phyloP scores from a whole-genome alignment of 1,284 basidiomycete species.

The Pterulicium gracile region DNA sequence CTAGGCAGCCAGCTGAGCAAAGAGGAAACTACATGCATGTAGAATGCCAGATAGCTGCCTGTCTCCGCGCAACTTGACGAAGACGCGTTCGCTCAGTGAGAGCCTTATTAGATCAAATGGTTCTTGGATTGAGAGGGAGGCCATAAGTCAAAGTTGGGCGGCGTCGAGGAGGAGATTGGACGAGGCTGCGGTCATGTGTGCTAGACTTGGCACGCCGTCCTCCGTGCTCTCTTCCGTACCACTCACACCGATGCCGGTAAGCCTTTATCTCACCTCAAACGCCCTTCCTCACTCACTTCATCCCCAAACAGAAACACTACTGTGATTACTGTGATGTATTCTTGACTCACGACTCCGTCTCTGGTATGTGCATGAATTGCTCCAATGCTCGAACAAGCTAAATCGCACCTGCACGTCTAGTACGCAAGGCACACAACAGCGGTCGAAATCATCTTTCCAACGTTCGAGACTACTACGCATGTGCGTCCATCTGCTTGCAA shows the following conservation, averaged over 20 bases:
- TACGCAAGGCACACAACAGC: conserved; percentile 96
- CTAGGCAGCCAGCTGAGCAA: conserved; percentile 9
- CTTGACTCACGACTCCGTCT: conserved; percentile 81
- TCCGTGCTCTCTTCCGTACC: conserved; percentile 3
- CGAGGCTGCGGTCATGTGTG: conserved; percentile 4
- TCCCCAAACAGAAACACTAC: conserved; percentile 61
- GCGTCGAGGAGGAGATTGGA: conserved; percentile 12
- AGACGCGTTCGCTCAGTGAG: conserved; percentile 92
- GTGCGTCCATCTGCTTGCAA: conserved; percentile 30
- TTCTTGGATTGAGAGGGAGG: conserved; percentile 77
- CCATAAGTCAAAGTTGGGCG: conserved; percentile 36
- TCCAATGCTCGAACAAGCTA: too few species aligned
- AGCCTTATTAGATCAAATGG: conserved; percentile 98
- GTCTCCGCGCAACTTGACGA: conserved; percentile 93
- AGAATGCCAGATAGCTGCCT: conserved; percentile 87
- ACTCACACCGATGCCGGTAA: conserved; percentile 38
- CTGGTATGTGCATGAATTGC: conserved; percentile 42
- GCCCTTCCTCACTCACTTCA: conserved; percentile 7
- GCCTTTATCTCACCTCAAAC: conserved; percentile 14
- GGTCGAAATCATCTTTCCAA: conserved; percentile 95
- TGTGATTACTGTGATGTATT: conserved; percentile 93
- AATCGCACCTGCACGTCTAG: conserved; percentile 35
- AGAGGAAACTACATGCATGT: conserved; percentile 52
- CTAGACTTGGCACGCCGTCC: conserved; percentile 16
- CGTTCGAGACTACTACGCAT: conserved; percentile 95